Evolutionary conservation across 148 eudicot genomes (phyloP), one percentile per base, ranked within the genome.

Genomic region (Vaccinium myrtillus): DNA sequence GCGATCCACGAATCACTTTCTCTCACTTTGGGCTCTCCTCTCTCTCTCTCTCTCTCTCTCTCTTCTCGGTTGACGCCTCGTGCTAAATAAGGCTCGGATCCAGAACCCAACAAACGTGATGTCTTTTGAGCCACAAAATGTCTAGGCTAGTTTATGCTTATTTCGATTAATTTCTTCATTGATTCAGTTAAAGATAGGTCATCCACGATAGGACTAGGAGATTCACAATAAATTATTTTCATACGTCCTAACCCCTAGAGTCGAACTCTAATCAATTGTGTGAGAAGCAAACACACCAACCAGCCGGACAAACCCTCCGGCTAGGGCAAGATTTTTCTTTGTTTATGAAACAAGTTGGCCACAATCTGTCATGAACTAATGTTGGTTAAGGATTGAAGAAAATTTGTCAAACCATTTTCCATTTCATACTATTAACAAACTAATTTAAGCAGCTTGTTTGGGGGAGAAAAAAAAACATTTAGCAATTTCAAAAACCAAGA

Each of bases 1-100:
- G 69, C 21, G 78, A 82, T 73, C 32, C 69, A 63, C 48, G 58
- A 71, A 84, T 69, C 74, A 11, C 36, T 78, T 49, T 18, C 58
- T 58, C 59, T 18, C 79, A 43, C 59, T 70, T 43, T 71, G 67
- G 67, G 67, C 6, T 21, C n/a, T 16, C 67, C 8, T 27, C 30
- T 27, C 30, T 27, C 25, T 49, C 63, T 19, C 70, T 13, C 32
- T 8, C 74, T 23, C 21, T 65, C 75, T 65, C n/a, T 78, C 53
- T 51, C 70, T 18, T n/a, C 63, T 32, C 58, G 67, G 67, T 43
- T 10, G 83, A 70, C 55, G 79, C 25, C 79, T 75, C 25, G 78
- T 75, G 78, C 25, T 75, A 2, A 39, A 36, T 48, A 39, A 75
- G 23, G 78, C 51, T 43, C 49, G 54, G 79, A 48, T 75, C 73